Evolutionary conservation across 768 basidiomycete genomes (phyloP).

Genomic region (Mycena sanguinolenta): DNA sequence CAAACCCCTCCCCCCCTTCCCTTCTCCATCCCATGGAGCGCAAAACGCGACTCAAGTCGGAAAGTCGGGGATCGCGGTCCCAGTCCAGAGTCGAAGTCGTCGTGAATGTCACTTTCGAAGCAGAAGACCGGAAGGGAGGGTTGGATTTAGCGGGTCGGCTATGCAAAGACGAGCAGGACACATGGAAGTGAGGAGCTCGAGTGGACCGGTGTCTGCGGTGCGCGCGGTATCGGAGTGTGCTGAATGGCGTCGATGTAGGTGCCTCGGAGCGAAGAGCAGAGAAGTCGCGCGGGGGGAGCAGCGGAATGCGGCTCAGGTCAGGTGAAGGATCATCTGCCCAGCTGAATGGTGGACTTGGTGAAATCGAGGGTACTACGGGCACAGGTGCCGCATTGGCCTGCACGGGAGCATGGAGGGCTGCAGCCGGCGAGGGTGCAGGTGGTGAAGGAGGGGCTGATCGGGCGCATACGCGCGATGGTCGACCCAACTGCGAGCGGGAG

Average conservation of each 20-base stretch:
- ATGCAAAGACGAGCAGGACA: neutral
- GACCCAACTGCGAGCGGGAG: too few relatives aligned
- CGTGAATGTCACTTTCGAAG: neutral
- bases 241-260: neutral
- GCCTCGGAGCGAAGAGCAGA: conserved; percentile 8
- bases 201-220: neutral
- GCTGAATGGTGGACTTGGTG: neutral
- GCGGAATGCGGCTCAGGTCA: neutral
- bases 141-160: neutral
- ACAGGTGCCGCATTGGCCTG: neutral
- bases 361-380: neutral
- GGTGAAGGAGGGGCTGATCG: too few relatives aligned
- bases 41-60: too few relatives aligned
- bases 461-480: neutral
- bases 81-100: neutral
- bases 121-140: neutral
- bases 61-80: too few relatives aligned
- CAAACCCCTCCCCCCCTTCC: too few relatives aligned
- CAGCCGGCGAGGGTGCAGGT: neutral
- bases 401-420: neutral
- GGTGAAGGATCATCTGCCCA: conserved; percentile 9
- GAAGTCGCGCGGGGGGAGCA: conserved; percentile 4
- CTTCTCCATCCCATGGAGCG: too few relatives aligned
- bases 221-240: too few relatives aligned
- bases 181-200: neutral